Percentiles rank a stretch among this genome's conserved stretches.
These are phyloP conservation scores for Saturnispora halmiae DNA, from an alignment of 805 yeast genomes.

Conservation along the genomic window DNA sequence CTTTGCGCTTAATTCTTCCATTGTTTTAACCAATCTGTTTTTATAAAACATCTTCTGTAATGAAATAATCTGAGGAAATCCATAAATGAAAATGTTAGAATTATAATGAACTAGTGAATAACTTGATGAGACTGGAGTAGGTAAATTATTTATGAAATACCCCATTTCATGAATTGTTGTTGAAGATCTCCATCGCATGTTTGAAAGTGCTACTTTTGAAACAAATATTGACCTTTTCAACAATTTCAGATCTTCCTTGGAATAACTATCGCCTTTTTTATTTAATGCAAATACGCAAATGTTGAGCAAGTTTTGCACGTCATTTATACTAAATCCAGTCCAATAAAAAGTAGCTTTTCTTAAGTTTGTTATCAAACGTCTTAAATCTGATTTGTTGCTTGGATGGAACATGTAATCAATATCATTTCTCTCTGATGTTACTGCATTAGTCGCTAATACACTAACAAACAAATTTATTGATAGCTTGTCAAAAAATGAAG, in stretches of 20 bases:
- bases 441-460: conserved; percentile 63
- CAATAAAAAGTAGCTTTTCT: conserved; percentile 65
- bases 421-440: conserved; percentile 59
- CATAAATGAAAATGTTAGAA: conserved; percentile 36
- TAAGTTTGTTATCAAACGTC: conserved; percentile 49
- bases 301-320: conserved; percentile 42
- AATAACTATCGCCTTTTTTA: conserved; percentile 27
- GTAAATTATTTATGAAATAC: conserved; percentile 40
- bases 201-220: conserved; percentile 41
- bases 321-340: conserved; percentile 60
- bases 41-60: conserved; percentile 46
- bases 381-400: conserved; percentile 42
- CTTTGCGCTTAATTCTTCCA: conserved; percentile 25
- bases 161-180: conserved; percentile 60
- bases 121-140: conserved; percentile 31
- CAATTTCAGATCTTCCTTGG: conserved; percentile 32
- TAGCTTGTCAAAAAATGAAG: conserved; percentile 52
- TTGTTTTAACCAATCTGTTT: conserved; percentile 36
- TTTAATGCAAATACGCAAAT: conserved; percentile 40
- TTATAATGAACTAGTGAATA: conserved; percentile 37
- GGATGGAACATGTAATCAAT: conserved; percentile 67
- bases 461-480: conserved; percentile 58
- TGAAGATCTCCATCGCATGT: conserved; percentile 48
- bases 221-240: conserved; percentile 36
- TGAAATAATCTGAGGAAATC: conserved; percentile 48